phyloP scores from a whole-genome alignment of 208 protist genomes.

The Porcisia deanei region DNA sequence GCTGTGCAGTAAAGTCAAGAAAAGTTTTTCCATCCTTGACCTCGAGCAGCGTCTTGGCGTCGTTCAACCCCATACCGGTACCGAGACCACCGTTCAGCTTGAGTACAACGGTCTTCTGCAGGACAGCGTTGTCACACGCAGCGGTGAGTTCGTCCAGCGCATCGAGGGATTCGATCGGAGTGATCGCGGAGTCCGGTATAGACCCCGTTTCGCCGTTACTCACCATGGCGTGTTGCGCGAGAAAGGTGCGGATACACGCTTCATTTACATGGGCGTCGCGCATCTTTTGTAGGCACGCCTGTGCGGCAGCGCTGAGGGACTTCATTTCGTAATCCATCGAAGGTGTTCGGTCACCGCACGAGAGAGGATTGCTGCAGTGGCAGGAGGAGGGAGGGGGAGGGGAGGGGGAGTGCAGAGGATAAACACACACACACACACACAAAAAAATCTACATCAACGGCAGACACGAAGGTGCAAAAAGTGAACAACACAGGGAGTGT shows the following conservation, averaged over 20 bases:
- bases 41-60: conserved; percentile 92
- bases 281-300: conserved; percentile 76
- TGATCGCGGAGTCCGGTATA: conserved; percentile 58
- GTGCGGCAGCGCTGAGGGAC: conserved; percentile 39
- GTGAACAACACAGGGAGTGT: too few relatives aligned
- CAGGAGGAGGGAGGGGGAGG: background rate
- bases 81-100: conserved; percentile 98
- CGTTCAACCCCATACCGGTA: conserved; percentile 88
- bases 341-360: background rate
- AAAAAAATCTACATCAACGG: too few relatives aligned
- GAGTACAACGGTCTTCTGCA: conserved; percentile 93
- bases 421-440: too few relatives aligned
- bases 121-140: conserved; percentile 30
- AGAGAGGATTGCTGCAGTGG: too few relatives aligned
- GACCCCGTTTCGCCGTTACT: conserved; percentile 43
- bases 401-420: background rate
- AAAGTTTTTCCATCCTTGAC: conserved; percentile 95
- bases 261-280: conserved; percentile 51
- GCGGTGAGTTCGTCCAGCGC: conserved; percentile 39
- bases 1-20: conserved; percentile 96
- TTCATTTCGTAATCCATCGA: conserved; percentile 27
- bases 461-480: too few relatives aligned
- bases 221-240: conserved; percentile 58
- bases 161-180: conserved; percentile 44
- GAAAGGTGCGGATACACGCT: conserved; percentile 66